Conservation (phyloP, 352 stramenopile genomes). For the Phytophthora idaei region DNA sequence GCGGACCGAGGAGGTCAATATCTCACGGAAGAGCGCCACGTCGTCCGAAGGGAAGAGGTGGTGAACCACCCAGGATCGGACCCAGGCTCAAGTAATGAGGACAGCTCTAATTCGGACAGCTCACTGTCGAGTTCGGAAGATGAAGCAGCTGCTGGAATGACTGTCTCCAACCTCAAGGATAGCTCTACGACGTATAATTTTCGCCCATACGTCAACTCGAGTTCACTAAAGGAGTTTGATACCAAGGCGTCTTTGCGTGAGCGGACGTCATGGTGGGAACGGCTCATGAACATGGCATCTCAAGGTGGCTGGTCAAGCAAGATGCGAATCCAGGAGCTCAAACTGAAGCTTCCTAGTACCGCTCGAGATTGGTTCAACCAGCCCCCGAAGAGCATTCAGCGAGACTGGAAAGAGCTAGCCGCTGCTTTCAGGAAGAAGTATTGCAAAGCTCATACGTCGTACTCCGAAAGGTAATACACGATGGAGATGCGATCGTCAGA, state of each 20-base stretch:
- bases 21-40: too few species aligned
- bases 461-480: not conserved
- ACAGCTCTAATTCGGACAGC: too few species aligned
- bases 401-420: not conserved
- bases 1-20: too few species aligned
- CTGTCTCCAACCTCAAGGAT: too few species aligned
- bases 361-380: not conserved
- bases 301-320: not conserved
- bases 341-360: not conserved
- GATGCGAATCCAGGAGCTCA: constrained; percentile 1
- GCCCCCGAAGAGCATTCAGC: not conserved
- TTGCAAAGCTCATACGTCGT: not conserved
- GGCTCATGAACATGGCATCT: not conserved
- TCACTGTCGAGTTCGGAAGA: too few species aligned
- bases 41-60: too few species aligned
- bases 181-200: too few species aligned
- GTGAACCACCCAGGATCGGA: too few species aligned
- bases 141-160: too few species aligned
- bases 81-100: too few species aligned
- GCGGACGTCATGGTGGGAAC: not conserved
- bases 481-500: not conserved
- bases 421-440: not conserved
- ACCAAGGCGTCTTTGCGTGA: not conserved
- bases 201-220: constrained; percentile 2
- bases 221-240: not conserved